phyloP scores from a whole-genome alignment of 495 filamentous ascomycete genomes.

The Aspergillus saccharolyticus region DNA sequence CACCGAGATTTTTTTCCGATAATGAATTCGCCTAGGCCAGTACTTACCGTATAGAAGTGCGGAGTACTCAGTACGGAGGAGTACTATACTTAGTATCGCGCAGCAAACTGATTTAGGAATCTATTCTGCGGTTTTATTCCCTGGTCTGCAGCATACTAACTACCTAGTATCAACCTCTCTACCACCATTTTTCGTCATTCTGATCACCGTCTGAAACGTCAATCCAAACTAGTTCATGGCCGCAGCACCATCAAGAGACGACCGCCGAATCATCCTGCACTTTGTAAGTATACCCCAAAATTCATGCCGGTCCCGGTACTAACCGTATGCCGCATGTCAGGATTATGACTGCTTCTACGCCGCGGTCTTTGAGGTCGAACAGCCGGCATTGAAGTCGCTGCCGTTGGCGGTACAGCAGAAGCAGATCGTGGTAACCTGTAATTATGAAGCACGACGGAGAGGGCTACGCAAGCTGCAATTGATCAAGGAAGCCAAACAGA shows the following conservation, averaged over 20 bases:
- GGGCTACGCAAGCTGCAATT: constrained; percentile 81
- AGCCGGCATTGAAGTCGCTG: constrained; percentile 63
- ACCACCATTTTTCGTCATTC: neutral
- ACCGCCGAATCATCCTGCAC: constrained; percentile 72
- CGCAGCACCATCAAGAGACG: constrained; percentile 41
- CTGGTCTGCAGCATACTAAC: neutral
- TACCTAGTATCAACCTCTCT: neutral
- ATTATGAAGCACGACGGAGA: constrained; percentile 75
- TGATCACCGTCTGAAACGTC: neutral
- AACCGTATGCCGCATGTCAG: constrained; percentile 33
- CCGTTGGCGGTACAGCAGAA: constrained; percentile 80
- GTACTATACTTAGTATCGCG: too few species aligned
- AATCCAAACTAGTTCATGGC: constrained; percentile 26
- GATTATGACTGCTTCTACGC: constrained; percentile 96
- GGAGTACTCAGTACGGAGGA: too few species aligned
- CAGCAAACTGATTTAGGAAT: too few species aligned
- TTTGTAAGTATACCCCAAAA: constrained; percentile 55
- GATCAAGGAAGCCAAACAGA: constrained; percentile 71
- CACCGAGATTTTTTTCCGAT: too few species aligned
- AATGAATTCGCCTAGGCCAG: too few species aligned
- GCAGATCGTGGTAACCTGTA: constrained; percentile 90
- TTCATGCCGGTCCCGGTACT: neutral
- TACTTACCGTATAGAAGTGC: too few species aligned
- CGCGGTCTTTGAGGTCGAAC: constrained; percentile 76
- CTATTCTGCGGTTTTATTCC: too few species aligned